These are phyloP conservation scores for Gypsophila paniculata DNA, from an alignment of 179 eudicot species.

Conservation along the genomic window DNA sequence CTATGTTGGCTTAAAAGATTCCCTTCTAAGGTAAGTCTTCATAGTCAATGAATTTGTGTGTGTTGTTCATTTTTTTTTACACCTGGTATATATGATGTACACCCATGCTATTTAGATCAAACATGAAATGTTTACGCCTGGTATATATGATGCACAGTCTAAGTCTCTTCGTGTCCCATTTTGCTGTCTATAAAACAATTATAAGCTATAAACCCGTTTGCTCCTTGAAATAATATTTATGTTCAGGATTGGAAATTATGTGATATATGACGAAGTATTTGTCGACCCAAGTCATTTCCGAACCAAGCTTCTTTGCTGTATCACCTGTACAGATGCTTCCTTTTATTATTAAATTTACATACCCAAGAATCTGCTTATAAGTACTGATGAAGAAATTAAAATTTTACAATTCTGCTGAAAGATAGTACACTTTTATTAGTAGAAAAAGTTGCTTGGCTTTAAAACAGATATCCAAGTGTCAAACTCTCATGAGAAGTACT, in stretches of 20 bases:
- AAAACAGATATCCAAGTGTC: neutral
- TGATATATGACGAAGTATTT: neutral
- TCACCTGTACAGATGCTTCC: neutral
- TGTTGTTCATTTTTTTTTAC: neutral
- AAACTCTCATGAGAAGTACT: neutral
- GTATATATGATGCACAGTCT: too few species aligned
- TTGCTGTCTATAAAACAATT: too few species aligned
- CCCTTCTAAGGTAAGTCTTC: conserved; percentile 31
- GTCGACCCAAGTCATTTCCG: neutral
- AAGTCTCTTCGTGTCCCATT: too few species aligned
- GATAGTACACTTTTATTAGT: neutral
- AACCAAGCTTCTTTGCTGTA: neutral
- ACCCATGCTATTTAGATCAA: neutral
- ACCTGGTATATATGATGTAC: too few species aligned
- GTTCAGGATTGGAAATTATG: neutral
- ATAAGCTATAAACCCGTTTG: neutral
- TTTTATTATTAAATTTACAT: too few species aligned
- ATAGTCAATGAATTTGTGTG: neutral
- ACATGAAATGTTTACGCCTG: too few species aligned
- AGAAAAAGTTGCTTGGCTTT: neutral
- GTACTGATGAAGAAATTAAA: too few species aligned
- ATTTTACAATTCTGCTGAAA: neutral
- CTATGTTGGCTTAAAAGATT: conserved; percentile 34
- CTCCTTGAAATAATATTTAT: neutral
- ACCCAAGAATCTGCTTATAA: neutral